Evolutionary conservation across 164 flowering plant species (phyloP).

Genomic region (Chimonanthus praecox): DNA sequence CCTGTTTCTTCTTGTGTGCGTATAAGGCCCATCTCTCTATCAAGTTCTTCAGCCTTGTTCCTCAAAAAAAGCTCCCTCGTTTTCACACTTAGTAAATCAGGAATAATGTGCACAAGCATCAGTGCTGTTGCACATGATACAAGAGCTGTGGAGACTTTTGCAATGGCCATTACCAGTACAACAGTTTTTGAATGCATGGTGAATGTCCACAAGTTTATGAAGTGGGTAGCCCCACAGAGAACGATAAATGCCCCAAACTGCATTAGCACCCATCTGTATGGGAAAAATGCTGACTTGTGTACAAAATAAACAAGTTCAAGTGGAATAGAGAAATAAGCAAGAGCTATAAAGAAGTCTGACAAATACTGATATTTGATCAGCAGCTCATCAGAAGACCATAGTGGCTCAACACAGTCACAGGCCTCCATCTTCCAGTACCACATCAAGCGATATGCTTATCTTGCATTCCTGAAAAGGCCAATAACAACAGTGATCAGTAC

Average conservation of each 20-base stretch:
- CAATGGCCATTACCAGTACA: conserved; percentile 56
- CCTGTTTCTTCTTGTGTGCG: conserved; percentile 75
- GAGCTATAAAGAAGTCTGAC: conserved; percentile 56
- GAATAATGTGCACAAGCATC: conserved; percentile 74
- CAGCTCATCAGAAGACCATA: conserved; percentile 50
- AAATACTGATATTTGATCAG: conserved; percentile 64
- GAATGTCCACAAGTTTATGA: conserved; percentile 67
- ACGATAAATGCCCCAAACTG: conserved; percentile 80
- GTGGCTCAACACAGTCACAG: conserved; percentile 62
- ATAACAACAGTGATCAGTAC: not conserved
- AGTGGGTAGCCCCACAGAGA: conserved; percentile 74
- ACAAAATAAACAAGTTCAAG: conserved; percentile 69
- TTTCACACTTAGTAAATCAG: conserved; percentile 62
- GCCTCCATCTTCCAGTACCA: conserved; percentile 38
- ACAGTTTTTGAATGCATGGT: conserved; percentile 54
- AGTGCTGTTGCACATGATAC: conserved; percentile 81
- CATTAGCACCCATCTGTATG: conserved; percentile 80
- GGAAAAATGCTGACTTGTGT: conserved; percentile 62
- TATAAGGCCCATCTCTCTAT: conserved; percentile 66
- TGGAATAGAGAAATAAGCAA: conserved; percentile 74
- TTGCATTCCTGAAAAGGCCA: conserved; percentile 23
- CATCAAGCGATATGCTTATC: conserved; percentile 8
- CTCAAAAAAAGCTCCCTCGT: conserved; percentile 52
- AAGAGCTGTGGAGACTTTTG: conserved; percentile 58
- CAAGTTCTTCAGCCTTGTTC: conserved; percentile 66